phyloP scores from a whole-genome alignment of 1,284 basidiomycete genomes.

The Ceraceosorus guamensis region DNA sequence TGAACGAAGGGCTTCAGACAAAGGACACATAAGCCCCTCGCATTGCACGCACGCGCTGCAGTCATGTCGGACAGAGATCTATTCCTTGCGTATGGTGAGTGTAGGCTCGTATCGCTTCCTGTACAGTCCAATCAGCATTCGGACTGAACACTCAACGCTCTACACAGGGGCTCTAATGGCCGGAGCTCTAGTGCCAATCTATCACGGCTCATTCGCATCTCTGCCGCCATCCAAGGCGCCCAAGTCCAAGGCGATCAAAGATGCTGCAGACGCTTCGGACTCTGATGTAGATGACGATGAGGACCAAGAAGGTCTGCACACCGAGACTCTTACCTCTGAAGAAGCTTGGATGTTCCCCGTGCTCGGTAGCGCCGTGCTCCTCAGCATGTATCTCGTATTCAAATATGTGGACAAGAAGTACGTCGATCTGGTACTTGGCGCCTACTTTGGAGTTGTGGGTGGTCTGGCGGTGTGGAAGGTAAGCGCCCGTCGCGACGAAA shows the following conservation, averaged over 20 bases:
- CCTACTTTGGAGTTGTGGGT: slow-evolving; percentile 44
- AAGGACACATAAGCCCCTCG: too few species aligned
- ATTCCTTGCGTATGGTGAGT: slow-evolving; percentile 29
- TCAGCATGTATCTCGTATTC: slow-evolving; percentile 41
- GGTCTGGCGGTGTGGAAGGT: slow-evolving; percentile 32
- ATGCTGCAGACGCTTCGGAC: slow-evolving; percentile 18
- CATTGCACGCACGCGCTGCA: too few species aligned
- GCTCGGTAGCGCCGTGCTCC: slow-evolving; percentile 38
- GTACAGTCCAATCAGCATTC: background rate
- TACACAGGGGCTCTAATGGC: slow-evolving; percentile 24
- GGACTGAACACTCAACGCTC: too few species aligned
- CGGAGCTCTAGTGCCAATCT: slow-evolving; percentile 35
- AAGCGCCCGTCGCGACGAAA: too few species aligned
- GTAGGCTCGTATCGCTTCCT: too few species aligned
- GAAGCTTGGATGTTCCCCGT: slow-evolving; percentile 45
- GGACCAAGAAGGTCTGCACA: slow-evolving; percentile 25
- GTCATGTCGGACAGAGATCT: slow-evolving; percentile 25
- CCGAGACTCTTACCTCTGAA: slow-evolving; percentile 29
- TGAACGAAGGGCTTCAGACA: too few species aligned
- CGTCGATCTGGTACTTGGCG: slow-evolving; percentile 37
- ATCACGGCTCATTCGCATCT: slow-evolving; percentile 33
- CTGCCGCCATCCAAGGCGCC: slow-evolving; percentile 34
- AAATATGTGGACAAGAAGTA: slow-evolving; percentile 41
- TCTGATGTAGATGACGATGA: too few species aligned
- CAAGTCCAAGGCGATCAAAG: slow-evolving; percentile 6